Base-by-base conservation (phyloP, 202 grass and related monocot genomes). In the Dendrocalamus latiflorus region DNA sequence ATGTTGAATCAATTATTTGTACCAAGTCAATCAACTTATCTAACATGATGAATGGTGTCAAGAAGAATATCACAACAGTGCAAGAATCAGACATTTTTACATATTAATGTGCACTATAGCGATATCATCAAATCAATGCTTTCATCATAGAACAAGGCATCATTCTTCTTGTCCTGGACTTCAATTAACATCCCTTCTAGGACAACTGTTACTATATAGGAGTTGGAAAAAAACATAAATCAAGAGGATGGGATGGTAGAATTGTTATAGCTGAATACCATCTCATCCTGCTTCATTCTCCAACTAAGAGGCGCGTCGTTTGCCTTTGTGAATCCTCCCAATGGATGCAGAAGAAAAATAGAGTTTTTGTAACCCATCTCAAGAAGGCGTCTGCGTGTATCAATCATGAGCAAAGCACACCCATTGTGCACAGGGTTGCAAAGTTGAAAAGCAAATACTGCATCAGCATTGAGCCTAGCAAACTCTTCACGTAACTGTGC, bases 281-380 rank as follows among this genome's bases (percentile, higher is more conserved):
- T n/a, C n/a, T n/a, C 9, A 87, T 99, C 93, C 79, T 99, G 96
- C 86, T 89, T 99, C 96, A 99, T 99, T 79, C 96, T 93, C 91
- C 93, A 95, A 75, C 83, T 86, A 84, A 99, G 91, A 73, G 96
- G 93, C 62, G 95, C 93, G 9, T 99, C 96, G 68, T 99, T 91
- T 61, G 93, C 93, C 85, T 99, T 99, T 66, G 96, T 99, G 49
- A 91, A 99, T 51, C 96, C 96, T 16, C 96, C 96, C 21, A 99
- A 79, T 54, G 96, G 96, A 95, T 99, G 96, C 74, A 99, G 87
- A 67, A 99, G 90, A 67, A 99, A 81, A 83, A 93, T n/a, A n/a
- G n/a, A 93, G 44, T 99, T 99, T 81, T 89, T 92, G 43, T 94
- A 99, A 39, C 93, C 96, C 93, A 95, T 99, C 26, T 99, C 87